Evolutionary conservation across 75 land plant genomes (phyloP), one percentile per base, ranked within the genome.

Genomic region (Isoetes taiwanensis): DNA sequence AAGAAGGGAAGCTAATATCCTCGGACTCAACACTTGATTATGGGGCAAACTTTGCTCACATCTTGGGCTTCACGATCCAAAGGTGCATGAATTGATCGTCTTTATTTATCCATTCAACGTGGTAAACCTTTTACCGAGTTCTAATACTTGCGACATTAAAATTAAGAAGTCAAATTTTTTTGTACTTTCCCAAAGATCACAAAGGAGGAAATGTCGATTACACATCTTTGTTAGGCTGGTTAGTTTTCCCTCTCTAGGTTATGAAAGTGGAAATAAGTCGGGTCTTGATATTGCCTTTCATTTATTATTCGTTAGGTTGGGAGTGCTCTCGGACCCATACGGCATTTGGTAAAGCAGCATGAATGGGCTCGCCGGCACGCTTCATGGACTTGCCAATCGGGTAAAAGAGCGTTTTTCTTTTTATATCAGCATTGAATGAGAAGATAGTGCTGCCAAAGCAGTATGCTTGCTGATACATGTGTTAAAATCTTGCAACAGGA

Each of bases 191-290:
- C 82, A 91, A 94, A 78, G 98, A 93, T 65, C 98, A 93, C 64
- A 95, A 93, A 71, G 98, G 98, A 66, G 98, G 98, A 20, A 93
- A 93, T 70, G 98, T 87, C n/a, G 4, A 93, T 94, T 67, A 95
- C 98, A 30, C 98, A 93, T 57, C 76, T n/a, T 95, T 62, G 96
- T 80, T 32, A 89, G 82, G 56, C 62, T 93, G 63, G 98, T 93
- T 75, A 71, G 79, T 67, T n/a, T n/a, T n/a, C n/a, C n/a, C n/a
- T n/a, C n/a, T n/a, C n/a, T n/a, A n/a, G n/a, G n/a, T n/a, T n/a
- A n/a, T n/a, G n/a, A n/a, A n/a, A n/a, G n/a, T n/a, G n/a, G n/a
- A n/a, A n/a, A n/a, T n/a, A n/a, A n/a, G n/a, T n/a, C n/a, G n/a
- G n/a, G n/a, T n/a, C n/a, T n/a, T n/a, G n/a, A n/a, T n/a, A n/a